Conservation (phyloP, 495 filamentous ascomycete species). For the Glutinoglossum americanum region DNA sequence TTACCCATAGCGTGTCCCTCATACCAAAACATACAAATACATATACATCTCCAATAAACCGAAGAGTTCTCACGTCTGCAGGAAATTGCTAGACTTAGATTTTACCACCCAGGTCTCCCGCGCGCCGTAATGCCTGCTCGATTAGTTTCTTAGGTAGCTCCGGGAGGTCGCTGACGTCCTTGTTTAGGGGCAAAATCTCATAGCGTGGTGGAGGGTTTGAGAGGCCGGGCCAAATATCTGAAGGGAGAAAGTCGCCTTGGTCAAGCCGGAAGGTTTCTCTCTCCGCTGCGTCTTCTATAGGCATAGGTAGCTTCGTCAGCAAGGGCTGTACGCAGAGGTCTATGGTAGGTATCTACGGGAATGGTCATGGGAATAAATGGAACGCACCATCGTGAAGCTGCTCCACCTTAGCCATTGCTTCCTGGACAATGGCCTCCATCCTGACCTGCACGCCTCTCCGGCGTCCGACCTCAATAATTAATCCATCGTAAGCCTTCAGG, state of each 20-base stretch:
- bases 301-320: not conserved
- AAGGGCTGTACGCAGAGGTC: not conserved
- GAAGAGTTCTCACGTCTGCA: not conserved
- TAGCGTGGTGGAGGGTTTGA: slow-evolving; percentile 35
- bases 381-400: slow-evolving; percentile 31
- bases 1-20: not conserved
- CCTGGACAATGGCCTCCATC: slow-evolving; percentile 49
- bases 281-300: slow-evolving; percentile 36
- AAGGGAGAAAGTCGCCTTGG: slow-evolving; percentile 66
- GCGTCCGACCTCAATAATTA: slow-evolving; percentile 64
- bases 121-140: slow-evolving; percentile 25
- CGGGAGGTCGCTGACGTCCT: slow-evolving; percentile 24
- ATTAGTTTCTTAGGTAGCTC: slow-evolving; percentile 31
- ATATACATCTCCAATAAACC: not conserved
- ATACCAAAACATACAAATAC: not conserved
- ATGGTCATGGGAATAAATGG: slow-evolving; percentile 13
- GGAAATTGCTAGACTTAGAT: not conserved
- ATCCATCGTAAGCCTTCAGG: slow-evolving; percentile 55
- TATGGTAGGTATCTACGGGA: slow-evolving; percentile 6
- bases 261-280: slow-evolving; percentile 62
- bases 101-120: not conserved
- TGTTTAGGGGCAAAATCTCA: slow-evolving; percentile 23
- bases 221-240: slow-evolving; percentile 73
- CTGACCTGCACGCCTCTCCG: slow-evolving; percentile 46
- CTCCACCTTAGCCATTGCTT: slow-evolving; percentile 53